These are phyloP conservation scores for Apocynum venetum DNA, from an alignment of 257 asterid genomes.

Conservation along the genomic window DNA sequence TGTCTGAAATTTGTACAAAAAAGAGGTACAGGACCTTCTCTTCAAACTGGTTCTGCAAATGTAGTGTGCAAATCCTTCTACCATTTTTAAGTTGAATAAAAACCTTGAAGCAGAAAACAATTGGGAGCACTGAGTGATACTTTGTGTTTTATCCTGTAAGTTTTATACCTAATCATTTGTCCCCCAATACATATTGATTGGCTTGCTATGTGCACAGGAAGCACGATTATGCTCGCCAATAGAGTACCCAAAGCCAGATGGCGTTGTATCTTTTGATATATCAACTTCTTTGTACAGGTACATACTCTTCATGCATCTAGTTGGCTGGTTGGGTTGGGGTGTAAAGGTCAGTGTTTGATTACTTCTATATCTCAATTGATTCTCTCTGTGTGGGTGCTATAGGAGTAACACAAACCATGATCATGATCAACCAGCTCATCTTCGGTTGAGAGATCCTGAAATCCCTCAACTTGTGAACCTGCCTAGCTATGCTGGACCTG, in stretches of 20 bases:
- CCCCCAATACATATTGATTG: neutral
- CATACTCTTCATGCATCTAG: conserved; percentile 12
- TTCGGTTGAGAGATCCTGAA: conserved; percentile 62
- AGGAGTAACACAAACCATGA: conserved; percentile 98
- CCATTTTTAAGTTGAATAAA: neutral
- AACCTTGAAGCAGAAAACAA: neutral
- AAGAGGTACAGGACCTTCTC: neutral
- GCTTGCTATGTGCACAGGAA: conserved; percentile 50
- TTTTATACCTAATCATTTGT: neutral
- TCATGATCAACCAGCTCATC: conserved; percentile 95
- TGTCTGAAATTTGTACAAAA: neutral
- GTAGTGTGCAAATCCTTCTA: neutral
- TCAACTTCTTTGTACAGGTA: conserved; percentile 89
- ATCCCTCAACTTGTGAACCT: conserved; percentile 67
- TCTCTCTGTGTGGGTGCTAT: conserved; percentile 7
- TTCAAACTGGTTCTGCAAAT: neutral
- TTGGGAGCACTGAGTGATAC: neutral
- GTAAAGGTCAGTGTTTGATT: neutral
- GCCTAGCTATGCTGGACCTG: conserved; percentile 80
- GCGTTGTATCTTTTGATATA: conserved; percentile 72
- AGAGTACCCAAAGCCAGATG: conserved; percentile 90
- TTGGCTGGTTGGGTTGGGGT: too few relatives aligned
- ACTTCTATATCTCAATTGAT: too few relatives aligned
- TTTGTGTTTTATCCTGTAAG: neutral
- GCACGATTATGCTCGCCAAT: conserved; percentile 54